Evolutionary conservation across 192 early-diverging fungal species (phyloP).

Genomic region (Backusella macrospora): DNA sequence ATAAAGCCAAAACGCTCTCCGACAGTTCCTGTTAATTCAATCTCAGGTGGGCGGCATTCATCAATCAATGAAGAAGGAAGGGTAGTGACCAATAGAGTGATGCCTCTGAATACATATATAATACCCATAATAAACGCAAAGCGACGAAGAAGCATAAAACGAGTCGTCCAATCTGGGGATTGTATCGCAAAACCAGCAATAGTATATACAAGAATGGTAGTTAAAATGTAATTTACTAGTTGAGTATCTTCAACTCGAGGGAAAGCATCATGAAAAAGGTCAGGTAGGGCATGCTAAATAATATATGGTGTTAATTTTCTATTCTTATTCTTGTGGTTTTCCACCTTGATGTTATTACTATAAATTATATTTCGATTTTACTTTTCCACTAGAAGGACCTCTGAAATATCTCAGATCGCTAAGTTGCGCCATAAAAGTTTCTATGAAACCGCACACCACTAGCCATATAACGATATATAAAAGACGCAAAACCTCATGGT

Average conservation of each 20-base stretch:
- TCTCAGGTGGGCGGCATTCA: constrained; percentile 40
- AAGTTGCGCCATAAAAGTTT: constrained; percentile 34
- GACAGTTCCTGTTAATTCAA: constrained; percentile 42
- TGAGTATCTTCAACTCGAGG: constrained; percentile 46
- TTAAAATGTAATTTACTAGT: constrained; percentile 57
- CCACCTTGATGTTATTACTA: neutral
- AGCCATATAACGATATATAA: constrained; percentile 18
- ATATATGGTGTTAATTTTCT: neutral
- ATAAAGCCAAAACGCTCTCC: constrained; percentile 50
- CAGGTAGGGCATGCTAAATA: constrained; percentile 39
- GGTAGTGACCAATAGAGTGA: constrained; percentile 60
- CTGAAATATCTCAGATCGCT: constrained; percentile 32
- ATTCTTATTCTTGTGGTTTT: neutral
- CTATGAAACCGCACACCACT: constrained; percentile 29
- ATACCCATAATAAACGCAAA: constrained; percentile 55
- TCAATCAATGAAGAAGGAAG: constrained; percentile 50
- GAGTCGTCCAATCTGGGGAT: constrained; percentile 51
- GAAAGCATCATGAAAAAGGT: constrained; percentile 53
- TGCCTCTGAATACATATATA: constrained; percentile 56
- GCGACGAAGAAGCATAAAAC: constrained; percentile 55
- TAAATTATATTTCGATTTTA: constrained; percentile 13
- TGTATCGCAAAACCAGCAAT: constrained; percentile 44
- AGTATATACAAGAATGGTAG: constrained; percentile 46
- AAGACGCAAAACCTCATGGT: constrained; percentile 31
- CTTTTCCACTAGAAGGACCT: constrained; percentile 4